phyloP scores from a whole-genome alignment of 2,329 filamentous ascomycete species.

The Cercospora zeina region DNA sequence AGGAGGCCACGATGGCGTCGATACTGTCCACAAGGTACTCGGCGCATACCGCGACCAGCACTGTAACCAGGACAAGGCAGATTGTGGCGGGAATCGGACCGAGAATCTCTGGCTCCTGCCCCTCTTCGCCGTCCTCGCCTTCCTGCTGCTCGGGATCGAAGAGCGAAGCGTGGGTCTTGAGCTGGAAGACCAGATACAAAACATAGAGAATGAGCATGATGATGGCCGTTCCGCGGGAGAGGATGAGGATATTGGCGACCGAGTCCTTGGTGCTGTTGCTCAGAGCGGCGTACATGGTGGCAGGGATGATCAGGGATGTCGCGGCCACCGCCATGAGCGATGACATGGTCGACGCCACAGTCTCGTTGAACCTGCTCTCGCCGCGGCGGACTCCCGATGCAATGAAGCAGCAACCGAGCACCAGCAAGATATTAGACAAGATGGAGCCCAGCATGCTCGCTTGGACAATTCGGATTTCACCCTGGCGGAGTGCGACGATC shows the following conservation, averaged over 20 bases:
- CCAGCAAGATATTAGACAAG: slow-evolving; percentile 88
- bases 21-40: slow-evolving; percentile 58
- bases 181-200: slow-evolving; percentile 58
- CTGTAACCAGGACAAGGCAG: slow-evolving; percentile 51
- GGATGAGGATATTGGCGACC: slow-evolving; percentile 50
- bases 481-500: slow-evolving; percentile 81
- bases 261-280: slow-evolving; percentile 43
- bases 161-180: slow-evolving; percentile 52
- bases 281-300: slow-evolving; percentile 54
- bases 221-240: slow-evolving; percentile 57
- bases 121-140: slow-evolving; percentile 35
- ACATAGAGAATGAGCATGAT: slow-evolving; percentile 56
- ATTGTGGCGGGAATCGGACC: slow-evolving; percentile 49
- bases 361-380: slow-evolving; percentile 64
- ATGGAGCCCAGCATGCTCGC: slow-evolving; percentile 96
- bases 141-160: slow-evolving; percentile 47
- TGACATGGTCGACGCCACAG: slow-evolving; percentile 75
- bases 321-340: slow-evolving; percentile 59
- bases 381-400: slow-evolving; percentile 49
- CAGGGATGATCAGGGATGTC: slow-evolving; percentile 56
- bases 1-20: slow-evolving; percentile 54
- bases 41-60: slow-evolving; percentile 54
- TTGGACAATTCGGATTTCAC: slow-evolving; percentile 94
- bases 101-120: slow-evolving; percentile 46
- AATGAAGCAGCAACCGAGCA: slow-evolving; percentile 57